Base-by-base conservation (phyloP, 2,329 filamentous ascomycete genomes). In the Fusarium zealandicum region DNA sequence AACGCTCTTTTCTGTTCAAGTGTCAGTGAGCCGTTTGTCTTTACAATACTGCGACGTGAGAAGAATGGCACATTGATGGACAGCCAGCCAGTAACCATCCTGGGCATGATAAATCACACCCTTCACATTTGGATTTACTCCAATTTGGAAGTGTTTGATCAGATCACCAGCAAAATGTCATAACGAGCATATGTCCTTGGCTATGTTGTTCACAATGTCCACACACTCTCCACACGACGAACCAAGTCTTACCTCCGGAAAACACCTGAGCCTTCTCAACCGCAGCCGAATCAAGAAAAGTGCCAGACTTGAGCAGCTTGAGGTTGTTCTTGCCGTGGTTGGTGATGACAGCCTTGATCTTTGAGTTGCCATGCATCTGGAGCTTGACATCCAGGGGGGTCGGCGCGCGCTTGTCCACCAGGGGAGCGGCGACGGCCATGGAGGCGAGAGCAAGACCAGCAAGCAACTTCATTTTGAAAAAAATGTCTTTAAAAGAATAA, bases 251-350 rank as follows among this genome's bases (percentile, higher is more conserved):
- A 79, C 79, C 72, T 38, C 74, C 75, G 39, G 77, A 74, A 68
- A 75, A 82, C 35, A 85, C 71, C 43, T 76, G 70, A 22, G 81
- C 76, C 73, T 83, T 84, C 73, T 84, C 78, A 27, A 83, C 77
- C 3, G 80, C 75, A n/a, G 75, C 67, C 31, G 75, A 73, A 61
- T 83, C 81, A 40, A 85, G 71, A 60, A 85, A 78, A 45, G 78
- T 82, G 28, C 82, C 82, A 36, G 77, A 75, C 73, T 78, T 83
- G 57, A 84, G 72, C 20, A 85, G 66, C 69, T 82, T 82, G 57
- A 84, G 67, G 51, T 74, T 73, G 39, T 71, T 72, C 38, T 73
- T 72, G 38, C 81, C 82, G 27, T 73, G 81, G 75, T 84, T 84
- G 60, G 78, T 82, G 54, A 85, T 73, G 38, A 73, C 71, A 25